Evolutionary conservation across 352 stramenopile genomes (phyloP).

Genomic region (Phytopythium mirpurense): DNA sequence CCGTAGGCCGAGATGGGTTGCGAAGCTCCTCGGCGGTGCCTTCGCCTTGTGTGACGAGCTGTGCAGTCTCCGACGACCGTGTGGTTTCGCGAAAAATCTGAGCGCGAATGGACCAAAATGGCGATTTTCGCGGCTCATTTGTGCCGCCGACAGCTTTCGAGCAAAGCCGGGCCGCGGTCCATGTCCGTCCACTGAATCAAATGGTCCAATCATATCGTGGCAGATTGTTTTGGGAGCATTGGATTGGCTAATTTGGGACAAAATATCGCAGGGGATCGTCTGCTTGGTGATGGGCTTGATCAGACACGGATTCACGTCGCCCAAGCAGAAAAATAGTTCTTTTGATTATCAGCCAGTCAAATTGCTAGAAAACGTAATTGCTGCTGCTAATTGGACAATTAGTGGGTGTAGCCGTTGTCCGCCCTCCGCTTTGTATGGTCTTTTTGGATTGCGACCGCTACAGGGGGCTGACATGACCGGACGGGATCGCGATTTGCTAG

Average conservation of each 20-base stretch:
- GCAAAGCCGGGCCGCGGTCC: not conserved
- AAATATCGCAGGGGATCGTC: not conserved
- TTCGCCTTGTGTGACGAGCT: constrained; percentile 3
- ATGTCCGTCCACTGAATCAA: not conserved
- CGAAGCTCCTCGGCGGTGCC: not conserved
- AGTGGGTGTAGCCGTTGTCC: constrained; percentile 6
- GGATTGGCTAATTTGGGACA: not conserved
- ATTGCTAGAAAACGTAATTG: no score
- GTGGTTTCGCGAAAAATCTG: not conserved
- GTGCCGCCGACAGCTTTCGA: no score
- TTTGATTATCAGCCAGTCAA: not conserved
- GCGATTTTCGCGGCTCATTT: not conserved
- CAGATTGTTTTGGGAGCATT: not conserved
- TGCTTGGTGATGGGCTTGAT: not conserved
- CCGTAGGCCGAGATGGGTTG: no score
- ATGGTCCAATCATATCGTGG: not conserved
- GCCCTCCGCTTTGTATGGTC: no score
- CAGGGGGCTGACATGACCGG: no score
- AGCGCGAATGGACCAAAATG: not conserved
- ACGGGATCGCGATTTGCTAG: not conserved
- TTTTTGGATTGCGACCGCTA: no score
- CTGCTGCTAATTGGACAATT: constrained; percentile 3
- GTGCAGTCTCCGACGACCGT: not conserved
- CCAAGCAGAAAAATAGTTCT: not conserved
- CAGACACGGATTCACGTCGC: not conserved